These are phyloP conservation scores for Ustilago cynodontis DNA, from an alignment of 1,284 basidiomycete genomes.

Conservation along the genomic window DNA sequence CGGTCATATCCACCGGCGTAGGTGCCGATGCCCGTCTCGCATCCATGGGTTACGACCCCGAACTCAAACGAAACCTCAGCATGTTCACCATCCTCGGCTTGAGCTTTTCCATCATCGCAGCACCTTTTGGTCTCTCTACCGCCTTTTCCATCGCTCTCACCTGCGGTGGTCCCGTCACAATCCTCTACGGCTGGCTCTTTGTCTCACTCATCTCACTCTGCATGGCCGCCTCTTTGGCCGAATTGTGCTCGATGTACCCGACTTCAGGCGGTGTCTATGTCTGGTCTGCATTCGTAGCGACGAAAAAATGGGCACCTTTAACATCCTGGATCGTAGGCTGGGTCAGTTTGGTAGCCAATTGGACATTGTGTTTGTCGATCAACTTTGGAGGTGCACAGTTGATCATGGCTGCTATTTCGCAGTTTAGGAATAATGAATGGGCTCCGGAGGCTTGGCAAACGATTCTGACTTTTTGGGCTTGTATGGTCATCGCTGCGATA, in stretches of 20 bases:
- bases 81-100: conserved; percentile 72
- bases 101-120: conserved; percentile 71
- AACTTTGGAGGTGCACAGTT: conserved; percentile 73
- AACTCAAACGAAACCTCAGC: conserved; percentile 71
- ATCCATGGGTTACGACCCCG: conserved; percentile 72
- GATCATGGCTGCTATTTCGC: conserved; percentile 72
- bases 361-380: conserved; percentile 72
- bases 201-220: conserved; percentile 72
- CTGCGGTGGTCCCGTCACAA: conserved; percentile 70
- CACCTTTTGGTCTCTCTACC: conserved; percentile 71
- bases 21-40: conserved; percentile 69
- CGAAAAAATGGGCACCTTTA: conserved; percentile 71
- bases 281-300: conserved; percentile 72
- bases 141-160: conserved; percentile 72
- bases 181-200: conserved; percentile 72
- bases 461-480: conserved; percentile 72
- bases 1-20: conserved; percentile 51
- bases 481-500: conserved; percentile 69
- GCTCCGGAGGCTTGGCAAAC: conserved; percentile 60
- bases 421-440: conserved; percentile 67
- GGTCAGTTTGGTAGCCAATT: conserved; percentile 73
- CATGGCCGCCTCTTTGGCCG: conserved; percentile 72
- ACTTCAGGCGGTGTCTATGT: conserved; percentile 73
- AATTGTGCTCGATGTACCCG: conserved; percentile 72
- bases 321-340: conserved; percentile 72